phyloP scores from a whole-genome alignment of 352 stramenopile genomes.

The Thalassiosira hispida region DNA sequence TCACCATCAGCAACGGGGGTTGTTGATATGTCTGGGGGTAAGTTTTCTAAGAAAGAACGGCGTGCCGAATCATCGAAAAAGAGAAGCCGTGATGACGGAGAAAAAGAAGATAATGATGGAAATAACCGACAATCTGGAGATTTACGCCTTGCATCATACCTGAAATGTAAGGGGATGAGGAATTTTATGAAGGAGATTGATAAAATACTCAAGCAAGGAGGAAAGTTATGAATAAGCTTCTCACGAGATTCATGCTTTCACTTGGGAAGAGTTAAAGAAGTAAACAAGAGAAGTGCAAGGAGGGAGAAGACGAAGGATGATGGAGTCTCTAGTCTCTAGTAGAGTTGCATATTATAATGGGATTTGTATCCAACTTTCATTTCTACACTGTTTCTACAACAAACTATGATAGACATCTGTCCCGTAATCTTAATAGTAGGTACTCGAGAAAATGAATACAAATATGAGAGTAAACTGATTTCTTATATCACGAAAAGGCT shows the following conservation, averaged over 20 bases:
- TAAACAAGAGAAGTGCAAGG: too few relatives aligned
- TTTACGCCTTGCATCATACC: conserved; percentile 44
- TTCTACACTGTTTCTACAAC: too few relatives aligned
- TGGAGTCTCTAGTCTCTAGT: too few relatives aligned
- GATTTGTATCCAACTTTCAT: too few relatives aligned
- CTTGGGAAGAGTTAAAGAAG: too few relatives aligned
- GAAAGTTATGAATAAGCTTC: neutral
- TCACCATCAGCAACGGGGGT: conserved; percentile 18
- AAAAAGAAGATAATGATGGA: conserved; percentile 6
- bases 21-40: conserved; percentile 61
- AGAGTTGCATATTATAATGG: too few relatives aligned
- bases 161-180: conserved; percentile 65
- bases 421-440: too few relatives aligned
- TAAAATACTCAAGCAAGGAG: conserved; percentile 57
- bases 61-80: conserved; percentile 24
- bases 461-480: conserved; percentile 14
- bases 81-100: conserved; percentile 8
- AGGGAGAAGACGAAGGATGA: too few relatives aligned
- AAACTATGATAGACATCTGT: too few relatives aligned
- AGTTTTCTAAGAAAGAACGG: conserved; percentile 18
- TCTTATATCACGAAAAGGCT: conserved; percentile 24
- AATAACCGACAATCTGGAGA: conserved; percentile 13
- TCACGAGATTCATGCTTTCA: too few relatives aligned
- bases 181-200: conserved; percentile 74
- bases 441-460: conserved; percentile 6